These are phyloP conservation scores for Mortierella sp. DNA, from an alignment of 371 early-diverging fungal species.

Conservation along the genomic window DNA sequence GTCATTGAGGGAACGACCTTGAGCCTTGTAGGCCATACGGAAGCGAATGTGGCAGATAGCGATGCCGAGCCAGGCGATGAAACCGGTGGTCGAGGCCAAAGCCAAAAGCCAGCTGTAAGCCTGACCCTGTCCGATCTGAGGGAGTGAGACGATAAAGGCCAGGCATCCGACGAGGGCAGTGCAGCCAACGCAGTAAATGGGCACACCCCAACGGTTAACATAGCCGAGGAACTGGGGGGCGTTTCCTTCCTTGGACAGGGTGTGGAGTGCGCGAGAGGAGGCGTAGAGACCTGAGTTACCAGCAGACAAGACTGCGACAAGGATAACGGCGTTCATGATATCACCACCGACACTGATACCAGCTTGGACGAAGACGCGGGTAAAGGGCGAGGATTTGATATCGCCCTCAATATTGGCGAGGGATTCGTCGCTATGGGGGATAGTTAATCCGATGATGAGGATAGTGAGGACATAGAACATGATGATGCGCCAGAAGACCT, in stretches of 20 bases:
- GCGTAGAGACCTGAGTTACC: slow-evolving; percentile 86
- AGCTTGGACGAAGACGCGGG: slow-evolving; percentile 75
- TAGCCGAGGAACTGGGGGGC: slow-evolving; percentile 67
- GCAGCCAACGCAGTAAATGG: slow-evolving; percentile 64
- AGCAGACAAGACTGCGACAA: slow-evolving; percentile 77
- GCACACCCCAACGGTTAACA: slow-evolving; percentile 63
- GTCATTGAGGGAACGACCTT: slow-evolving; percentile 72
- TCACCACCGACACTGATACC: slow-evolving; percentile 77
- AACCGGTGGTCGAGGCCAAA: slow-evolving; percentile 79
- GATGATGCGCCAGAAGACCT: slow-evolving; percentile 81
- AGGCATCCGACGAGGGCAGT: slow-evolving; percentile 64
- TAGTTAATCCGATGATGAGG: slow-evolving; percentile 77
- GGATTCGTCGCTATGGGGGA: slow-evolving; percentile 70
- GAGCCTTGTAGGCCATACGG: slow-evolving; percentile 79
- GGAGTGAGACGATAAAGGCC: slow-evolving; percentile 65
- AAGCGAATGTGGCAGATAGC: slow-evolving; percentile 83
- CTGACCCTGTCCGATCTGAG: slow-evolving; percentile 55
- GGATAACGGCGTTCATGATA: slow-evolving; percentile 84
- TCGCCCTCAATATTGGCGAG: slow-evolving; percentile 59
- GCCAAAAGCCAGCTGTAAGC: slow-evolving; percentile 71
- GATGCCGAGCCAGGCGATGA: slow-evolving; percentile 86
- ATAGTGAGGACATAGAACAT: slow-evolving; percentile 81
- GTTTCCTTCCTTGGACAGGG: slow-evolving; percentile 75
- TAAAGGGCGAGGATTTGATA: slow-evolving; percentile 76
- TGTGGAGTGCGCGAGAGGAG: slow-evolving; percentile 77